These are phyloP conservation scores for Aspergillus funiculosus DNA, from an alignment of 495 filamentous ascomycete species.

Conservation along the genomic window DNA sequence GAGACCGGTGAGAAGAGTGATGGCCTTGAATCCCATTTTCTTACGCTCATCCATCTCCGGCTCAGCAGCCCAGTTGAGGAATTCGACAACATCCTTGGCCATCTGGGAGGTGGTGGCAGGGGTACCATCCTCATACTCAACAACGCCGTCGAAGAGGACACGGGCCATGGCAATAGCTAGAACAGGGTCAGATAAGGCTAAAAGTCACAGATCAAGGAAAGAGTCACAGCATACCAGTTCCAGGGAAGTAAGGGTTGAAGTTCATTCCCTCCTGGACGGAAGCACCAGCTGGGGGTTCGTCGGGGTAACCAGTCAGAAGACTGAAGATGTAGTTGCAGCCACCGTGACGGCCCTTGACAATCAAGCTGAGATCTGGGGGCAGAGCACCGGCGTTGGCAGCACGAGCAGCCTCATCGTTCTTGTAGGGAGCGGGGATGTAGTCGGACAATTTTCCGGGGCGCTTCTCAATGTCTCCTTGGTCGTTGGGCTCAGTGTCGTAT, in stretches of 20 bases:
- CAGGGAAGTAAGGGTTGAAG: slow-evolving; percentile 99
- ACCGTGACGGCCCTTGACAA: slow-evolving; percentile 95
- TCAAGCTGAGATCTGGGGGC: slow-evolving; percentile 94
- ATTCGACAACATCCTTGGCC: slow-evolving; percentile 98
- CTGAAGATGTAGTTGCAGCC: slow-evolving; percentile 98
- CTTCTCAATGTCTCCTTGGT: slow-evolving; percentile 96
- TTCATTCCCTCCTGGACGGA: slow-evolving; percentile 79
- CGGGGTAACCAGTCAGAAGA: slow-evolving; percentile 96
- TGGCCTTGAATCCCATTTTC: slow-evolving; percentile 97
- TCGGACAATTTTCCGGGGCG: slow-evolving; percentile 97
- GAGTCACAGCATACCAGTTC: slow-evolving; percentile 57
- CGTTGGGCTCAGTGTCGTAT: slow-evolving; percentile 97
- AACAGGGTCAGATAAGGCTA: slow-evolving; percentile 2
- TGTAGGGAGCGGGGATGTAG: slow-evolving; percentile 91
- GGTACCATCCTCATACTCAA: slow-evolving; percentile 97
- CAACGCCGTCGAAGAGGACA: slow-evolving; percentile 93
- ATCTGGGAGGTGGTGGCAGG: slow-evolving; percentile 94
- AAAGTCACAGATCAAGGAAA: neutral
- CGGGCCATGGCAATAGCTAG: slow-evolving; percentile 94
- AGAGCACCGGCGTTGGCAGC: slow-evolving; percentile 98
- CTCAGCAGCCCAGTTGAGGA: slow-evolving; percentile 98
- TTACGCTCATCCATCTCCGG: slow-evolving; percentile 98
- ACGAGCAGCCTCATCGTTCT: slow-evolving; percentile 97
- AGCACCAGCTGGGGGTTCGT: slow-evolving; percentile 88
- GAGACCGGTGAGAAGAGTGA: slow-evolving; percentile 70